phyloP scores from a whole-genome alignment of 2,329 filamentous ascomycete genomes.

The Ascochyta koolunga region DNA sequence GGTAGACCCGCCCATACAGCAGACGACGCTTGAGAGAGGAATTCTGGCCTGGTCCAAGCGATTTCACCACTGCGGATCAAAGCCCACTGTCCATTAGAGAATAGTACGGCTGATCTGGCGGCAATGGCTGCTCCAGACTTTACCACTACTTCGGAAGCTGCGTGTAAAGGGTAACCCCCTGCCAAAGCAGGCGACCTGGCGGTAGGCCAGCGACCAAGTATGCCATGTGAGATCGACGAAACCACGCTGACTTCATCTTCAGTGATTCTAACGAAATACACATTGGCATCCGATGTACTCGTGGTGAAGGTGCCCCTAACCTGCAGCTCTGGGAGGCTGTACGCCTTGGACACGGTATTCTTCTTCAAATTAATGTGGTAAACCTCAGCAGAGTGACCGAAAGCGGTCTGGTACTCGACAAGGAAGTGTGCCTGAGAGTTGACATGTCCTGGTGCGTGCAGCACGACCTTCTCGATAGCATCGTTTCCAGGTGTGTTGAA shows the following conservation, averaged over 20 bases:
- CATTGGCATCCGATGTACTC: slow-evolving; percentile 77
- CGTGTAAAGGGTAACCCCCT: slow-evolving; percentile 62
- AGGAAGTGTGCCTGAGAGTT: slow-evolving; percentile 82
- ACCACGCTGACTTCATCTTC: slow-evolving; percentile 74
- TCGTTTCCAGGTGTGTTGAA: slow-evolving; percentile 52
- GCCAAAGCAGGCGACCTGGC: slow-evolving; percentile 48
- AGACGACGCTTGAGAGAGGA: slow-evolving; percentile 77
- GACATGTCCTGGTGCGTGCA: slow-evolving; percentile 76
- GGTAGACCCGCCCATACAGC: slow-evolving; percentile 82
- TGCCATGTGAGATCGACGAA: slow-evolving; percentile 76
- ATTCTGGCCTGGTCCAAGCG: slow-evolving; percentile 82
- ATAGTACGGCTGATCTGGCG: slow-evolving; percentile 74
- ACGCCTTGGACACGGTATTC: slow-evolving; percentile 74
- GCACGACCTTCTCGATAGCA: slow-evolving; percentile 58
- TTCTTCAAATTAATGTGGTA: slow-evolving; percentile 80
- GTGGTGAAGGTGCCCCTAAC: slow-evolving; percentile 78
- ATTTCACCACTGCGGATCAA: slow-evolving; percentile 81
- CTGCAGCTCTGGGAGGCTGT: slow-evolving; percentile 74
- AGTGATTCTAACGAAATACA: slow-evolving; percentile 87
- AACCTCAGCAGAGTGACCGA: slow-evolving; percentile 80
- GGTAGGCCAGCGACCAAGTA: slow-evolving; percentile 76
- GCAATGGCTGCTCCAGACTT: slow-evolving; percentile 73
- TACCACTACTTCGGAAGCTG: slow-evolving; percentile 81
- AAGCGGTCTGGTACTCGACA: slow-evolving; percentile 75
- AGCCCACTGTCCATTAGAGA: slow-evolving; percentile 75